Conservation (phyloP, 768 basidiomycete genomes). For the Lactarius hatsudake region DNA sequence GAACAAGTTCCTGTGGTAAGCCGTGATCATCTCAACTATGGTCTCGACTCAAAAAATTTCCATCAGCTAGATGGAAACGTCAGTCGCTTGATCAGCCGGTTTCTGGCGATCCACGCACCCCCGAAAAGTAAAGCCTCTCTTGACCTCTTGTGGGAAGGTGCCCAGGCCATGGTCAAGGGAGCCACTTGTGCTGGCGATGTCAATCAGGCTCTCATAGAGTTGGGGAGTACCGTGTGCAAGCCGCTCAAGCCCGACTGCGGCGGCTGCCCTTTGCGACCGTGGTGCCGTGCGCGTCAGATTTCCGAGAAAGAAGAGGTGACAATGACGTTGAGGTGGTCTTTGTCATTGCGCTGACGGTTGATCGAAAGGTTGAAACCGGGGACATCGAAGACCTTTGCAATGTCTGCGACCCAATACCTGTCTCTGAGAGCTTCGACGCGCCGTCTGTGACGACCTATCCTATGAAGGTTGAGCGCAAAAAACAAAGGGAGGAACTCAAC, state of each 20-base stretch:
- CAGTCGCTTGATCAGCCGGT: slow-evolving; percentile 75
- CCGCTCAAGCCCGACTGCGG: slow-evolving; percentile 74
- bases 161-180: slow-evolving; percentile 61
- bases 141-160: slow-evolving; percentile 80
- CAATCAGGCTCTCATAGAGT: slow-evolving; percentile 92
- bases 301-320: slow-evolving; percentile 21
- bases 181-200: slow-evolving; percentile 70
- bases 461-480: slow-evolving; percentile 82
- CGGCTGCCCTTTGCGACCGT: slow-evolving; percentile 63
- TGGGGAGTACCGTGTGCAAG: slow-evolving; percentile 92
- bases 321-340: not conserved
- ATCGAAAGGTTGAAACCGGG: slow-evolving; percentile 28
- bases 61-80: slow-evolving; percentile 94
- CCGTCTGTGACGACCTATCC: slow-evolving; percentile 71
- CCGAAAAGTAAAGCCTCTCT: slow-evolving; percentile 78
- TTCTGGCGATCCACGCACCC: slow-evolving; percentile 77
- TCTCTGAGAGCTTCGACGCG: slow-evolving; percentile 27
- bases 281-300: slow-evolving; percentile 62
- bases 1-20: slow-evolving; percentile 80
- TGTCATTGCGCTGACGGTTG: not conserved
- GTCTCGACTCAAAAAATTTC: too few relatives aligned
- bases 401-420: slow-evolving; percentile 59
- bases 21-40: slow-evolving; percentile 18
- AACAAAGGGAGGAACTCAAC: slow-evolving; percentile 79
- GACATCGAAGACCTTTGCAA: slow-evolving; percentile 81